Evolutionary conservation across 345 rosid species (phyloP).

Genomic region (Rhodomyrtus tomentosa): DNA sequence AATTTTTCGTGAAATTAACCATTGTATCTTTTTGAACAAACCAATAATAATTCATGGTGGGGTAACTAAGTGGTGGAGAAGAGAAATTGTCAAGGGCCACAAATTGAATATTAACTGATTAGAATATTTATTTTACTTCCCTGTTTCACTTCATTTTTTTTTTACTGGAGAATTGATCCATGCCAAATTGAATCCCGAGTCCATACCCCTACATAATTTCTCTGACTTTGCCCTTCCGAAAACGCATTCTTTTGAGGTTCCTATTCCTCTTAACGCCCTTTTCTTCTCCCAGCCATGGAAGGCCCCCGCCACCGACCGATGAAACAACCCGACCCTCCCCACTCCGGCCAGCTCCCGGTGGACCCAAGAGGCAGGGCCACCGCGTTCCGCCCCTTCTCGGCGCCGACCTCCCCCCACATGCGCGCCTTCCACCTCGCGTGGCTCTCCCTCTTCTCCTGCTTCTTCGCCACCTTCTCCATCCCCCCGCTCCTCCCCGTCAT

Average conservation of each 20-base stretch:
- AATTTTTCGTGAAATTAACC: no score
- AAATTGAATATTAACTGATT: no score
- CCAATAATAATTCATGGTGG: no score
- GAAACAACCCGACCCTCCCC: not conserved
- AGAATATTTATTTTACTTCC: no score
- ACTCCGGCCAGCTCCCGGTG: constrained; percentile 12
- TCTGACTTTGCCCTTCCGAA: not conserved
- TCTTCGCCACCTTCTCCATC: constrained; percentile 84
- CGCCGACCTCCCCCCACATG: constrained; percentile 52
- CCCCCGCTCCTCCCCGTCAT: constrained; percentile 73
- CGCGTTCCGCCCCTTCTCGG: constrained; percentile 40
- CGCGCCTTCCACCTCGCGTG: constrained; percentile 74
- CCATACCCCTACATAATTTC: not conserved
- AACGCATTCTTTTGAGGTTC: not conserved
- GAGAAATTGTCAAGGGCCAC: no score
- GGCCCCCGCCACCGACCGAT: not conserved
- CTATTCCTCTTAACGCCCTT: not conserved
- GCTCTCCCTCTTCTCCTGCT: constrained; percentile 79
- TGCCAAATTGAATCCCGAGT: not conserved
- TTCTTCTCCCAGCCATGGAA: not conserved
- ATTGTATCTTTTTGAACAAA: no score
- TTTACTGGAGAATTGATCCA: not conserved
- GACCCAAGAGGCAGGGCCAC: constrained; percentile 50
- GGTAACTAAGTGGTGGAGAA: no score
- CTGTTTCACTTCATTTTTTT: no score